phyloP scores from a whole-genome alignment of 768 basidiomycete genomes.

The Trametes elegans region DNA sequence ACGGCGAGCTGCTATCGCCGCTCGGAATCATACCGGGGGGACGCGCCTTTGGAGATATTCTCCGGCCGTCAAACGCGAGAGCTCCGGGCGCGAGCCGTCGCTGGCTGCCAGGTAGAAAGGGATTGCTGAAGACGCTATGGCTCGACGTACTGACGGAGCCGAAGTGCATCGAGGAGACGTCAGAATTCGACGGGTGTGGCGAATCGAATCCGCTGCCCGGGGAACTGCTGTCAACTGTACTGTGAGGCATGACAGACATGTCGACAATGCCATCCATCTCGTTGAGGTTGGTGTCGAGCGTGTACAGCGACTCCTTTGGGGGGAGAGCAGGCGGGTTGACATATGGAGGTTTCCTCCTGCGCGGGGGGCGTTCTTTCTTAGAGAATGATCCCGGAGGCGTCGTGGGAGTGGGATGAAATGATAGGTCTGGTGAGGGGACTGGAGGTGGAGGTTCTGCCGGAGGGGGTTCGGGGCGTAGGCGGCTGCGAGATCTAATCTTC shows the following conservation, averaged over 20 bases:
- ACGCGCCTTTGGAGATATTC: conserved; percentile 53
- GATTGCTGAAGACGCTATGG: conserved; percentile 37
- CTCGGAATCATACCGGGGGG: conserved; percentile 9
- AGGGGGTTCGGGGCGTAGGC: conserved; percentile 36
- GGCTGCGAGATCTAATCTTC: conserved; percentile 40
- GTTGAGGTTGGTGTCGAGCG: conserved; percentile 66
- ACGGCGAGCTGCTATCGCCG: conserved; percentile 22
- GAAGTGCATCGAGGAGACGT: conserved; percentile 26
- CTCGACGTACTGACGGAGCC: conserved; percentile 34
- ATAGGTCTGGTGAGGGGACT: conserved; percentile 23
- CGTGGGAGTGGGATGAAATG: conserved; percentile 28
- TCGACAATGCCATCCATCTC: conserved; percentile 85
- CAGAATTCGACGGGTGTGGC: conserved; percentile 32
- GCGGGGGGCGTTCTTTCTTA: conserved; percentile 18
- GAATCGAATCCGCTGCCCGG: conserved; percentile 43
- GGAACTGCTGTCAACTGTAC: conserved; percentile 35
- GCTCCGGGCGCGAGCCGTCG: conserved; percentile 23
- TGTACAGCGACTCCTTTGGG: conserved; percentile 38
- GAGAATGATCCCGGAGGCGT: conserved; percentile 16
- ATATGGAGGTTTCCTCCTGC: conserved; percentile 31
- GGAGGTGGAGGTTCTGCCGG: conserved; percentile 33
- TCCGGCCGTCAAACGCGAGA: conserved; percentile 32
- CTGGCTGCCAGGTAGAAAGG: conserved; percentile 31
- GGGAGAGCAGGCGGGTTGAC: conserved; percentile 33
- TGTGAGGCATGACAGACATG: conserved; percentile 28